Evolutionary conservation across 129 eudicot species (phyloP).

Genomic region (Tagetes erecta): DNA sequence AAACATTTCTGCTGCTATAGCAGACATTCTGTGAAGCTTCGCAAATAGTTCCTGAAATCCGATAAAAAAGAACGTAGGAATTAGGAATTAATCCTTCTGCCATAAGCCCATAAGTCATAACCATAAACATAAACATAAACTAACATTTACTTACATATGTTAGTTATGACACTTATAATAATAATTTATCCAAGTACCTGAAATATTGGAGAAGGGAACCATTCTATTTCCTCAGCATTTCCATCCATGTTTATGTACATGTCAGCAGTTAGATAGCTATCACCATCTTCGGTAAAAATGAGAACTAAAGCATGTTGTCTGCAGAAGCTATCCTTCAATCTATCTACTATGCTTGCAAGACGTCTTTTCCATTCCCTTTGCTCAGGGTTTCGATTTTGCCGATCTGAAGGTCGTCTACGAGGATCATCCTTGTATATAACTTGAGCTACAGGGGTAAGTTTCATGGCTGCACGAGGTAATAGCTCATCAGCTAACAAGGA

Average conservation of each 20-base stretch:
- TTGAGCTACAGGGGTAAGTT: constrained; percentile 63
- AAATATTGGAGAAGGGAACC: constrained; percentile 93
- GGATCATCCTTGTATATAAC: constrained; percentile 60
- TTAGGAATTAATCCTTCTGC: constrained; percentile 4
- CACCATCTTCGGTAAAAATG: constrained; percentile 94
- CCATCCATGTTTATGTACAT: constrained; percentile 92
- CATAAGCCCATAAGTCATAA: background rate
- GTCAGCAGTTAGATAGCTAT: constrained; percentile 86
- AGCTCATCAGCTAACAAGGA: constrained; percentile 86
- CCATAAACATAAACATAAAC: background rate
- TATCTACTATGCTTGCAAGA: constrained; percentile 76
- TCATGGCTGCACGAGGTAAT: constrained; percentile 97
- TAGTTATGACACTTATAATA: constrained; percentile 13
- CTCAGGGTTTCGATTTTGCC: constrained; percentile 85
- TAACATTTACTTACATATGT: background rate
- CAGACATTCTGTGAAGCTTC: constrained; percentile 85
- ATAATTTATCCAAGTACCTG: constrained; percentile 53
- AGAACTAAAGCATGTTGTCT: constrained; percentile 94
- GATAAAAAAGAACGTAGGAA: background rate
- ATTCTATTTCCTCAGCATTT: constrained; percentile 74
- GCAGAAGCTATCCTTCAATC: constrained; percentile 92
- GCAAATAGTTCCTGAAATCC: constrained; percentile 78
- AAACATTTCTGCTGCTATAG: constrained; percentile 91
- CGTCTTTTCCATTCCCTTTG: constrained; percentile 98
- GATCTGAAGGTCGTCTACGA: constrained; percentile 69